phyloP scores from a whole-genome alignment of 495 filamentous ascomycete genomes.

The Acidomyces sp. region DNA sequence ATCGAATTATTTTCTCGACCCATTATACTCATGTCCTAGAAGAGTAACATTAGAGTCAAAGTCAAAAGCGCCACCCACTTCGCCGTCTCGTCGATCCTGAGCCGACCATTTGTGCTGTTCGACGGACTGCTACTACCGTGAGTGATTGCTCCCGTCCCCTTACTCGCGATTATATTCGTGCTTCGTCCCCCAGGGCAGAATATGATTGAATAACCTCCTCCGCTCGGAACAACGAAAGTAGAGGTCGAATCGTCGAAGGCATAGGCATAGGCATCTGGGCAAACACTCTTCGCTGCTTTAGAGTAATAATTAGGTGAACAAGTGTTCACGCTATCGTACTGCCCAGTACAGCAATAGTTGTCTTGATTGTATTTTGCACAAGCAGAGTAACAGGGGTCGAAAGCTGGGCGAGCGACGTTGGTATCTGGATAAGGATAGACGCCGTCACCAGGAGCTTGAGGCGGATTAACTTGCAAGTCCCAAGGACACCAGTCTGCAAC shows the following conservation, averaged over 20 bases:
- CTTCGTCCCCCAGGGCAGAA: conserved; percentile 62
- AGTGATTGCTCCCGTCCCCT: too few species aligned
- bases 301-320: conserved; percentile 54
- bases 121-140: too few species aligned
- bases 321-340: conserved; percentile 39
- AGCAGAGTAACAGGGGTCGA: conserved; percentile 58
- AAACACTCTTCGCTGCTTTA: conserved; percentile 51
- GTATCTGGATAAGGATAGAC: conserved; percentile 66
- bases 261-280: conserved; percentile 72
- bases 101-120: too few species aligned
- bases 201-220: conserved; percentile 59
- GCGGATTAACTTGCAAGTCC: conserved; percentile 52
- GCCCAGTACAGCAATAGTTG: conserved; percentile 56
- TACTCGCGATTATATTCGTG: conserved; percentile 47
- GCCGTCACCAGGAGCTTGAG: conserved; percentile 50
- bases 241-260: conserved; percentile 62
- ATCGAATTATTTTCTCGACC: too few species aligned
- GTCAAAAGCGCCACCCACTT: too few species aligned
- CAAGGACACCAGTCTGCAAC: conserved; percentile 64
- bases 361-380: conserved; percentile 48
- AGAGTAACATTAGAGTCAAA: too few species aligned
- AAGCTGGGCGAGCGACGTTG: conserved; percentile 48
- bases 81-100: too few species aligned
- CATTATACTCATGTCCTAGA: too few species aligned
- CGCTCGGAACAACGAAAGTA: conserved; percentile 62